A percentile compares a stretch with the other conserved stretches of the same genome.
phyloP scores from a whole-genome alignment of 352 stramenopile genomes.

The Phytopythium oedochilum region DNA sequence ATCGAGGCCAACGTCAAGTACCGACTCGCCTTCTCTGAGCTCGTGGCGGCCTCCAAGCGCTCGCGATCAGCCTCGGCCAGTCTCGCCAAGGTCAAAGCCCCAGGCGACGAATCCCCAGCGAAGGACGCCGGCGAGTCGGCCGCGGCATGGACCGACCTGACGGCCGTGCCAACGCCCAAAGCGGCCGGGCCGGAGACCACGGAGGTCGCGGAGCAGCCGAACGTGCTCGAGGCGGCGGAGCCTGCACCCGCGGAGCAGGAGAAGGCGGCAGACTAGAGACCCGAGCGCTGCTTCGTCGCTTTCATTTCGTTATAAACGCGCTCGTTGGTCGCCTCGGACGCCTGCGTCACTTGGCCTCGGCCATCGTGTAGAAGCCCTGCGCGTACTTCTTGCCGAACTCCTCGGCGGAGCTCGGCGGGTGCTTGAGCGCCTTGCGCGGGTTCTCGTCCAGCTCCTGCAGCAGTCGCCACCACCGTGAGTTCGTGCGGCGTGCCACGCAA shows the following conservation, averaged over 20 bases:
- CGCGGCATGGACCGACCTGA: not conserved
- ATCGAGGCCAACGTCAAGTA: constrained; percentile 73
- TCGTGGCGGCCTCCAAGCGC: constrained; percentile 32
- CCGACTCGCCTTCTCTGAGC: constrained; percentile 37
- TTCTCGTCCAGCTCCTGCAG: constrained; percentile 67
- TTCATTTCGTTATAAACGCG: not conserved
- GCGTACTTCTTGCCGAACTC: constrained; percentile 82
- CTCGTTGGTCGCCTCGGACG: not conserved
- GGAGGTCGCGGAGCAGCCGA: not conserved
- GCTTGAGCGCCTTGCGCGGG: constrained; percentile 72
- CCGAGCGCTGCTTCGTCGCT: no score
- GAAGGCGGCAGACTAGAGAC: no score
- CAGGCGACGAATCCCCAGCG: not conserved
- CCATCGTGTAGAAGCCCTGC: constrained; percentile 82
- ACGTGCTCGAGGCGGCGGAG: not conserved
- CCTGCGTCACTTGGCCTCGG: constrained; percentile 58
- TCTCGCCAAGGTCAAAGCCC: constrained; percentile 12
- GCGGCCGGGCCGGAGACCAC: not conserved
- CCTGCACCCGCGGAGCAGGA: not conserved
- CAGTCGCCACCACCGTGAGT: no score
- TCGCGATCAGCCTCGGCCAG: constrained; percentile 47
- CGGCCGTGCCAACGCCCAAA: not conserved
- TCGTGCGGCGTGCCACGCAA: no score
- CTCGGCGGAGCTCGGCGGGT: constrained; percentile 46
- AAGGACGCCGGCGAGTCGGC: not conserved